These are phyloP conservation scores for Acer negundo DNA, from an alignment of 345 rosid genomes.

Conservation along the genomic window DNA sequence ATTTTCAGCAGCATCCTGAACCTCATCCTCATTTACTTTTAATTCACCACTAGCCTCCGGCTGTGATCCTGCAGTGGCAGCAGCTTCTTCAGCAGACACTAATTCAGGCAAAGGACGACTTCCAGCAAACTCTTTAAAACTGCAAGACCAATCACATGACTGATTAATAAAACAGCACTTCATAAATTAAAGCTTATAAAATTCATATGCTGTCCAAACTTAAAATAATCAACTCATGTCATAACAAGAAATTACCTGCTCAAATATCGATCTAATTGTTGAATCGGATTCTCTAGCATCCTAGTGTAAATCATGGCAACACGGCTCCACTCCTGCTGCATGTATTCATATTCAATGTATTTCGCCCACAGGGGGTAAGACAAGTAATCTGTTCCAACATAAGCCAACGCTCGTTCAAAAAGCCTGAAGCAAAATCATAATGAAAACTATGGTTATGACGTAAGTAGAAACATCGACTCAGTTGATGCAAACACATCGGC, in stretches of 20 bases:
- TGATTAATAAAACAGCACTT: background rate
- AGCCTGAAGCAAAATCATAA: conserved; percentile 53
- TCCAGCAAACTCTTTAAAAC: conserved; percentile 85
- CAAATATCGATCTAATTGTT: conserved; percentile 79
- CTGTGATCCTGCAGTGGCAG: conserved; percentile 36
- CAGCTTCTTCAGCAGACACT: conserved; percentile 68
- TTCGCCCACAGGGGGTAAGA: conserved; percentile 89
- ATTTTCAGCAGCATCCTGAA: conserved; percentile 53
- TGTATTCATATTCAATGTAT: conserved; percentile 89
- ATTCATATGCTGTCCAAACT: background rate
- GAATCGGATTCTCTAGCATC: conserved; percentile 84
- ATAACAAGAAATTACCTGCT: conserved; percentile 44
- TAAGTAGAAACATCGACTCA: conserved; percentile 10
- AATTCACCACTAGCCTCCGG: conserved; percentile 47
- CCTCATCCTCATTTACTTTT: conserved; percentile 55
- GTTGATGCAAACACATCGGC: conserved; percentile 35
- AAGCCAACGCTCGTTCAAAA: conserved; percentile 88
- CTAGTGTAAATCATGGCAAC: conserved; percentile 79
- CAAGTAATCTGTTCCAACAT: conserved; percentile 89
- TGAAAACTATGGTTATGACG: conserved; percentile 26
- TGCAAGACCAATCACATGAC: conserved; percentile 33
- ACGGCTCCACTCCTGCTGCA: conserved; percentile 85
- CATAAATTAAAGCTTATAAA: background rate
- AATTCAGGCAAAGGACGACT: conserved; percentile 81
- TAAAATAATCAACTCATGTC: background rate